These are phyloP conservation scores for Ashbya aceris DNA, from an alignment of 1,139 yeast species.

Conservation along the genomic window DNA sequence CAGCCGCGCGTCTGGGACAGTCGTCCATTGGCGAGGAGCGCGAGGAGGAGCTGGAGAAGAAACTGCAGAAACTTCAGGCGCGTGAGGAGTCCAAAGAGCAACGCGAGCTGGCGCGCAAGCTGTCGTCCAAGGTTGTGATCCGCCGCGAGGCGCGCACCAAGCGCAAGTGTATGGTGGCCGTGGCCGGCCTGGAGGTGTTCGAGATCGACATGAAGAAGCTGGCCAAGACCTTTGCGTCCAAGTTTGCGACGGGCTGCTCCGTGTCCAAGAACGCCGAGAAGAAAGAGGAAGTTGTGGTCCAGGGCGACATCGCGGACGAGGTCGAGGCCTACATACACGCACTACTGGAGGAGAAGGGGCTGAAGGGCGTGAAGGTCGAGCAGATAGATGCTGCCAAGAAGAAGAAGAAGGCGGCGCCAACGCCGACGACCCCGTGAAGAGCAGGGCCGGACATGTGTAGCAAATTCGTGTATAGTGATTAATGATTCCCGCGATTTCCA, in stretches of 20 bases:
- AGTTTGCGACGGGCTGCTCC: conserved; percentile 94
- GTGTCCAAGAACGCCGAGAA: conserved; percentile 90
- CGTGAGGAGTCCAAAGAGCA: conserved; percentile 86
- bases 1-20: conserved; percentile 21
- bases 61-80: conserved; percentile 74
- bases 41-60: conserved; percentile 74
- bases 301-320: conserved; percentile 93
- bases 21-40: conserved; percentile 44
- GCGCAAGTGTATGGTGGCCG: conserved; percentile 79
- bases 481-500: no score
- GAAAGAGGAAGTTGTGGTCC: conserved; percentile 83
- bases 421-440: conserved; percentile 10
- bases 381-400: conserved; percentile 74
- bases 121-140: conserved; percentile 70
- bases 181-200: conserved; percentile 81
- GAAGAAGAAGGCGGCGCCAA: conserved; percentile 40
- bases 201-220: conserved; percentile 84
- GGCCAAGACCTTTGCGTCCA: conserved; percentile 85
- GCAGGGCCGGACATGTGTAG: no score
- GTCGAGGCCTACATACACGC: conserved; percentile 69
- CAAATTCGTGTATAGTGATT: no score
- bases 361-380: conserved; percentile 79
- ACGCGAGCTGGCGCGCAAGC: conserved; percentile 69
- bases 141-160: conserved; percentile 87
- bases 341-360: conserved; percentile 71